These are phyloP conservation scores for Stagonosporopsis rhizophila DNA, from an alignment of 2,329 filamentous ascomycete species.

Conservation along the genomic window DNA sequence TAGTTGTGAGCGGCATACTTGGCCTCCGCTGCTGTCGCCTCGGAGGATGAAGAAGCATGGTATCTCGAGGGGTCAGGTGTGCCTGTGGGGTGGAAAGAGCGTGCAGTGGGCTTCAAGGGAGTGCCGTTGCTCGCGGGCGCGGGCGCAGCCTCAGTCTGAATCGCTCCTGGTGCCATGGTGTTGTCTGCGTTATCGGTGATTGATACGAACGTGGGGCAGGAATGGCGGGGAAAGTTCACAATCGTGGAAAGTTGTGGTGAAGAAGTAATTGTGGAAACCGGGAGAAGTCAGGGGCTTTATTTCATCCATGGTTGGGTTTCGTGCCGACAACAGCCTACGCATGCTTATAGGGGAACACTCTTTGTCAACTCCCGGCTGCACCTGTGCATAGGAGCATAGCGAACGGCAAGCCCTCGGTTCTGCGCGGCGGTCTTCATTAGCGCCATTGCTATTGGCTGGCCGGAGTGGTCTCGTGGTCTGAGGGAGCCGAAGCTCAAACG, in stretches of 20 bases:
- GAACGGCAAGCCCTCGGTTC: constrained; percentile 28
- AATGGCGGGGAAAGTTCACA: constrained; percentile 19
- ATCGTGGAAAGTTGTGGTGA: constrained; percentile 7
- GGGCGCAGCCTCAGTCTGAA: constrained; percentile 34
- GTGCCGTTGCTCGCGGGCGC: constrained; percentile 38
- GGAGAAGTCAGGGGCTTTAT: constrained; percentile 27
- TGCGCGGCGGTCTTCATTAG: constrained; percentile 30
- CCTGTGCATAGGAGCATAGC: constrained; percentile 24
- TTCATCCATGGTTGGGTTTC: constrained; percentile 20
- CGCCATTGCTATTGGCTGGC: constrained; percentile 30
- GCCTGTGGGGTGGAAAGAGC: constrained; percentile 47
- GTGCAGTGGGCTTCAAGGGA: constrained; percentile 47
- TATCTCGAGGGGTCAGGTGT: constrained; percentile 56
- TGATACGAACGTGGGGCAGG: constrained; percentile 28
- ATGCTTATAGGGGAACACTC: no score
- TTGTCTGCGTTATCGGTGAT: constrained; percentile 18
- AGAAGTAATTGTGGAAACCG: constrained; percentile 13
- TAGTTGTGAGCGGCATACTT: constrained; percentile 97
- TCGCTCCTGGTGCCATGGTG: constrained; percentile 47
- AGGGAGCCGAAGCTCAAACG: constrained; percentile 7
- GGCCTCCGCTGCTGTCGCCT: constrained; percentile 81
- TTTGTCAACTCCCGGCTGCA: constrained; percentile 15
- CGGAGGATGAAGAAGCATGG: constrained; percentile 79
- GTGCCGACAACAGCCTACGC: constrained; percentile 38
- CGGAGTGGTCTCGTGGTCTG: constrained; percentile 19